Percentiles rank a stretch among this genome's conserved stretches.
These are phyloP conservation scores for Rutidosis leptorrhynchoides DNA, from an alignment of 129 eudicot species.

Conservation along the genomic window DNA sequence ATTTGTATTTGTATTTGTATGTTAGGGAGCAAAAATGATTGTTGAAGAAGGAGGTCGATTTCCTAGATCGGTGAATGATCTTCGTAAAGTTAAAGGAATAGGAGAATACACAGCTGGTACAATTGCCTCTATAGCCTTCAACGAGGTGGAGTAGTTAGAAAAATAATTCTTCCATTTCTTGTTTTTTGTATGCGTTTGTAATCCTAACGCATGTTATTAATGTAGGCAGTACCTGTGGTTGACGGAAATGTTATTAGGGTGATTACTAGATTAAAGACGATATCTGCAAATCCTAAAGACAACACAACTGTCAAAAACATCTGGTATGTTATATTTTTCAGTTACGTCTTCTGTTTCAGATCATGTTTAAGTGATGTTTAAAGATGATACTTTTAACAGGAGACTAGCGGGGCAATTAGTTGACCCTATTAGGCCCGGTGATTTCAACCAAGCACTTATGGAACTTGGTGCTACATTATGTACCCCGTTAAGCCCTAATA, in stretches of 20 bases:
- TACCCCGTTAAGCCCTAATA: slow-evolving; percentile 54
- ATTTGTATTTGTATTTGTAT: too few species aligned
- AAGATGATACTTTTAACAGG: slow-evolving; percentile 43
- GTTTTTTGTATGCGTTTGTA: background rate
- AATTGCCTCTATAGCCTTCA: slow-evolving; percentile 85
- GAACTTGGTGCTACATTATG: slow-evolving; percentile 97
- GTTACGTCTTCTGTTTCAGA: background rate
- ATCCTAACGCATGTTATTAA: slow-evolving; percentile 1
- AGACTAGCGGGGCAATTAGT: slow-evolving; percentile 75
- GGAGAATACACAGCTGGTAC: slow-evolving; percentile 99
- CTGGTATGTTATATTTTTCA: slow-evolving; percentile 49
- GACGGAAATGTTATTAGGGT: slow-evolving; percentile 97
- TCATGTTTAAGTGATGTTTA: background rate
- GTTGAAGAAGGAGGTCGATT: slow-evolving; percentile 72
- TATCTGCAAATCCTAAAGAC: slow-evolving; percentile 86
- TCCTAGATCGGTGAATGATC: slow-evolving; percentile 54
- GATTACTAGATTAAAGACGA: slow-evolving; percentile 78
- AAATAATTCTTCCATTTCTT: background rate
- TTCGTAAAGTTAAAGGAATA: slow-evolving; percentile 71
- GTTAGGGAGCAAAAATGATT: slow-evolving; percentile 85
- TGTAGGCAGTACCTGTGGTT: slow-evolving; percentile 91
- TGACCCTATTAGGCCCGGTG: slow-evolving; percentile 87
- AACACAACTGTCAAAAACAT: slow-evolving; percentile 51
- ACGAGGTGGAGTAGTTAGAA: slow-evolving; percentile 43
- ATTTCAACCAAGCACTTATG: slow-evolving; percentile 96